Conservation (phyloP, 192 early-diverging fungal species). For the Coemansia sp. region DNA sequence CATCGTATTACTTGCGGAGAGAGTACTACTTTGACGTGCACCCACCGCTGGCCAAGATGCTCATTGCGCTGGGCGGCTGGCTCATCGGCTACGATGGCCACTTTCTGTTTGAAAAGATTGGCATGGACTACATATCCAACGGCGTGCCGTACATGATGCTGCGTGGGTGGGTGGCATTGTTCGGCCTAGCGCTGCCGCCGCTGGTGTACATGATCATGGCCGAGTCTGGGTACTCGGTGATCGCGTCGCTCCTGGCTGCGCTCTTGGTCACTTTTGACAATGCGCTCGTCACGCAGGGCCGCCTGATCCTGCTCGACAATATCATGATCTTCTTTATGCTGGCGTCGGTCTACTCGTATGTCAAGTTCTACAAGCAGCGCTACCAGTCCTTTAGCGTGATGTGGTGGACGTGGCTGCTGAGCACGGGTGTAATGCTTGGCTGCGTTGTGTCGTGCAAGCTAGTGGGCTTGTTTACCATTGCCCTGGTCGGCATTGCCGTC, state of each 20-base stretch:
- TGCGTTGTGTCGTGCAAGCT: conserved; percentile 81
- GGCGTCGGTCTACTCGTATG: conserved; percentile 80
- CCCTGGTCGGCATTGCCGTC: conserved; percentile 81
- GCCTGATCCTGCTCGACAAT: conserved; percentile 92
- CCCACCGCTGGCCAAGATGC: conserved; percentile 93
- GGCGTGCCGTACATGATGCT: conserved; percentile 89
- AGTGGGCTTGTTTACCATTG: conserved; percentile 91
- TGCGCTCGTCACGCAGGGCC: conserved; percentile 85
- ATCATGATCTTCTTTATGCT: conserved; percentile 94
- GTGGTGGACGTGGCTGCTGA: conserved; percentile 90
- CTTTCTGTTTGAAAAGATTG: conserved; percentile 95
- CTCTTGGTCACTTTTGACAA: conserved; percentile 91
- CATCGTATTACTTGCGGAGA: conserved; percentile 85
- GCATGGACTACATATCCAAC: conserved; percentile 85
- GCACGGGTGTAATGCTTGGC: conserved; percentile 83
- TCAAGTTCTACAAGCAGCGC: conserved; percentile 83
- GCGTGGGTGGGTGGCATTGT: conserved; percentile 76
- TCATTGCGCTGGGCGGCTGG: conserved; percentile 80
- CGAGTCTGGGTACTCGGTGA: conserved; percentile 81
- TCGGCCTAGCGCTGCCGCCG: conserved; percentile 77
- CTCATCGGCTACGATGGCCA: conserved; percentile 94
- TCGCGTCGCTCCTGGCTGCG: conserved; percentile 73
- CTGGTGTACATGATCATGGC: conserved; percentile 85
- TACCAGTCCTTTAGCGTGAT: conserved; percentile 69
- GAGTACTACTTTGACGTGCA: conserved; percentile 98